Conservation (phyloP, 768 basidiomycete genomes). For the Lentinus tigrinus region DNA sequence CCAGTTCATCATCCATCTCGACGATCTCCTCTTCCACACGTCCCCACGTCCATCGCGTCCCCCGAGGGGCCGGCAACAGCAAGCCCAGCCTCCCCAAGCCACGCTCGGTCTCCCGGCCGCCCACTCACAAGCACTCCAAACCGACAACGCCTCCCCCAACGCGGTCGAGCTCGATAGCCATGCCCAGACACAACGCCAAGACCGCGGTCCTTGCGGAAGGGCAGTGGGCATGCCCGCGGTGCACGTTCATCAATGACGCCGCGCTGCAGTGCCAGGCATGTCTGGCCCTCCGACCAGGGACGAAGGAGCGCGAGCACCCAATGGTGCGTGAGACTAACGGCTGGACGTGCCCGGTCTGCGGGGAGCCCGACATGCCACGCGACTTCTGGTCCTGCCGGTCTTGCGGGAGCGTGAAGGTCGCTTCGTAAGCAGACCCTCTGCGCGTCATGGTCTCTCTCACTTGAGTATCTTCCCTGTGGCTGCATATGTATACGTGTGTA, state of each 20-base stretch:
- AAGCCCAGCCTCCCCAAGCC: constrained; percentile 13
- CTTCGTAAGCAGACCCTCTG: constrained; percentile 7
- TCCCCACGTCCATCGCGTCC: constrained; percentile 12
- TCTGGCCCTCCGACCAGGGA: constrained; percentile 35
- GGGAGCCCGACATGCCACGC: constrained; percentile 57
- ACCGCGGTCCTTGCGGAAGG: constrained; percentile 5
- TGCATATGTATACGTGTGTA: too few relatives aligned
- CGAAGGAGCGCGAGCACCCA: constrained; percentile 1
- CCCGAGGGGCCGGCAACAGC: constrained; percentile 6
- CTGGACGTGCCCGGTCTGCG: constrained; percentile 70
- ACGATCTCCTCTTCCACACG: constrained; percentile 2
- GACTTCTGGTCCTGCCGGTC: constrained; percentile 73
- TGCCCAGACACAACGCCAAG: neutral
- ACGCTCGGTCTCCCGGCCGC: constrained; percentile 6
- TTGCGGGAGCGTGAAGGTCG: constrained; percentile 66
- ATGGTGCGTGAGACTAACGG: constrained; percentile 23
- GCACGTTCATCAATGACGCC: constrained; percentile 65
- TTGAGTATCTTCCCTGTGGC: constrained; percentile 5
- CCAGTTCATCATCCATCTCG: neutral
- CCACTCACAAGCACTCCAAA: neutral
- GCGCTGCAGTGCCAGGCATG: constrained; percentile 66
- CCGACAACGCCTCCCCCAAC: constrained; percentile 15
- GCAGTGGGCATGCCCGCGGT: constrained; percentile 41
- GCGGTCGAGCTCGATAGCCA: constrained; percentile 8
- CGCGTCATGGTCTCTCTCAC: neutral